Conservation (phyloP, 2,329 filamentous ascomycete genomes). For the Aureobasidium sp. region DNA sequence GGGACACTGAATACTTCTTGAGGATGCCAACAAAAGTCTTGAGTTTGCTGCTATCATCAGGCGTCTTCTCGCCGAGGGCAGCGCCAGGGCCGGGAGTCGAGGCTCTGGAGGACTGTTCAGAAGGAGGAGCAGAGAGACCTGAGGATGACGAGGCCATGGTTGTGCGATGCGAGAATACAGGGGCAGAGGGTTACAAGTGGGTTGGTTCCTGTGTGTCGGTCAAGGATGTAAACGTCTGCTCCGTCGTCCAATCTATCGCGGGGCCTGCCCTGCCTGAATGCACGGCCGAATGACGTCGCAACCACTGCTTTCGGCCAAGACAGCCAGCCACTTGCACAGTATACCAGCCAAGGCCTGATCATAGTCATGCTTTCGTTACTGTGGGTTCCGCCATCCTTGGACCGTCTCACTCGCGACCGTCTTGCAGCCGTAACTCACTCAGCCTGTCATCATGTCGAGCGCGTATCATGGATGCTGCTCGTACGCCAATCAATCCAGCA, state of each 20-base stretch:
- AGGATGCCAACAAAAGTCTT: slow-evolving; percentile 82
- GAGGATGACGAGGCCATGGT: slow-evolving; percentile 14
- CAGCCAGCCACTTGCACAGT: slow-evolving; percentile 1
- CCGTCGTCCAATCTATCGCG: not conserved
- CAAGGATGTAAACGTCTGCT: not conserved
- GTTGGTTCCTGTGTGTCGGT: slow-evolving; percentile 3
- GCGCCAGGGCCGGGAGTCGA: slow-evolving; percentile 9
- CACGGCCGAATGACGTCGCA: not conserved
- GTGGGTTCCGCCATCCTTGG: too few species aligned
- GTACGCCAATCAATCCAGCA: slow-evolving; percentile 14
- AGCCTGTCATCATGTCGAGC: not conserved
- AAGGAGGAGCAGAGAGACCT: slow-evolving; percentile 7
- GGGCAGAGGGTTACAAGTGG: slow-evolving; percentile 3
- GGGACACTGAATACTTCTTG: slow-evolving; percentile 61
- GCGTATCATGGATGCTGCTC: not conserved
- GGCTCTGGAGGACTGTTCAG: slow-evolving; percentile 13
- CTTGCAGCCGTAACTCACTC: slow-evolving; percentile 4
- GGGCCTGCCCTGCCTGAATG: not conserved
- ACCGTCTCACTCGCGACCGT: not conserved
- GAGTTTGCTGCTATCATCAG: slow-evolving; percentile 80
- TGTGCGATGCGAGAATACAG: not conserved
- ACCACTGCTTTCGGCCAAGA: not conserved
- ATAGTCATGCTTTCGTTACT: too few species aligned
- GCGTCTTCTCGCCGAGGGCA: slow-evolving; percentile 45
- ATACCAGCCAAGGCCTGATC: too few species aligned